Conservation (phyloP, 1,139 yeast species). For the Hyphopichia fennica region DNA sequence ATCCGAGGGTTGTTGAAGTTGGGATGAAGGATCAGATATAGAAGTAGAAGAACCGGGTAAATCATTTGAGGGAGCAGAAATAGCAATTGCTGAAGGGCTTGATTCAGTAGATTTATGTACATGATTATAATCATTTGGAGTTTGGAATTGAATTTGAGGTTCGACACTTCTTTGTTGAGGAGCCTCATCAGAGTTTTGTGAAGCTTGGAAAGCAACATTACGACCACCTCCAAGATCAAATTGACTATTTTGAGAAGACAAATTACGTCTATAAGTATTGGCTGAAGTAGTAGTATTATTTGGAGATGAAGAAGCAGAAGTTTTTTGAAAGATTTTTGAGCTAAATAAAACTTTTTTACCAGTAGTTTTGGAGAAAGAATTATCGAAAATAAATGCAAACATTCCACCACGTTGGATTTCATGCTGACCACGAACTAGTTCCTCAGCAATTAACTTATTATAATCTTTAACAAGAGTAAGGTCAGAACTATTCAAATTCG, state of each 20-base stretch:
- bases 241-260: conserved; percentile 1
- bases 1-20: neutral
- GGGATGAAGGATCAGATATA: neutral
- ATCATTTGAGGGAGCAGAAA: neutral
- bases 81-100: neutral
- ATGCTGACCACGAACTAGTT: conserved; percentile 62
- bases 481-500: conserved; percentile 37
- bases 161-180: neutral
- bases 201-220: neutral
- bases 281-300: neutral
- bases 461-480: conserved; percentile 41
- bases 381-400: conserved; percentile 89
- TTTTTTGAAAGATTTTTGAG: conserved; percentile 37
- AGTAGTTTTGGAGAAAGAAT: conserved; percentile 83
- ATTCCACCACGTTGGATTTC: conserved; percentile 59
- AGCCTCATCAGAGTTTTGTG: neutral
- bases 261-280: conserved; percentile 4
- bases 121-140: neutral
- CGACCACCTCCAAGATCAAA: conserved; percentile 1
- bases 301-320: neutral
- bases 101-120: neutral
- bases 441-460: conserved; percentile 53
- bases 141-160: neutral
- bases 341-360: conserved; percentile 80
- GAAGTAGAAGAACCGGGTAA: neutral